These are phyloP conservation scores for Karstenula rhodostoma DNA, from an alignment of 2,329 filamentous ascomycete genomes.

Conservation along the genomic window DNA sequence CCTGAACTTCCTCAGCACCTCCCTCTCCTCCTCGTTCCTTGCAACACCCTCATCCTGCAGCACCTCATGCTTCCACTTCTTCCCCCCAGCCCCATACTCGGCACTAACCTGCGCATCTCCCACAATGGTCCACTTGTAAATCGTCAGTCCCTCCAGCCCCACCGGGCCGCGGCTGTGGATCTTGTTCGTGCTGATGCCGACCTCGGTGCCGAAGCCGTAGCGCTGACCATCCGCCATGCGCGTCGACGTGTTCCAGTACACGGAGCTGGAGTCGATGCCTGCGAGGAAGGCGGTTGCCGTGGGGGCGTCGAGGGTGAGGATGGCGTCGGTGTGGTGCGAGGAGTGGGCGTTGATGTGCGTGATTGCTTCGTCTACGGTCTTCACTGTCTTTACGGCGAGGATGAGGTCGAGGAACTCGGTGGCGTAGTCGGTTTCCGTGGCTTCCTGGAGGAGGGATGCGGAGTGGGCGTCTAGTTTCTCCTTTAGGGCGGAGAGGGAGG, in stretches of 20 bases:
- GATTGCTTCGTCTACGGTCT: conserved; percentile 72
- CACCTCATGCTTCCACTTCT: conserved; percentile 64
- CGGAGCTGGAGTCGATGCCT: conserved; percentile 85
- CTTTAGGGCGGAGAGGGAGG: conserved; percentile 70
- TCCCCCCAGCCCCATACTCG: conserved; percentile 70
- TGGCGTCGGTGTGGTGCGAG: conserved; percentile 92
- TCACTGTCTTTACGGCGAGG: conserved; percentile 82
- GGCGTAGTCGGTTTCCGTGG: conserved; percentile 75
- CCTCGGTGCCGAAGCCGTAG: conserved; percentile 97
- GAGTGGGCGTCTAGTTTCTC: conserved; percentile 54
- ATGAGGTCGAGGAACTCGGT: conserved; percentile 90
- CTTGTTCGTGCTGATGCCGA: conserved; percentile 98
- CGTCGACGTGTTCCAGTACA: conserved; percentile 97
- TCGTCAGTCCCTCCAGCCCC: conserved; percentile 91
- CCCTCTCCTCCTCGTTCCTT: conserved; percentile 43
- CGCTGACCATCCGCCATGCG: conserved; percentile 96
- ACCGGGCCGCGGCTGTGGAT: conserved; percentile 95
- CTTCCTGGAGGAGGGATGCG: conserved; percentile 65
- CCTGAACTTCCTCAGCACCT: conserved; percentile 44
- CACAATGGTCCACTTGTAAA: conserved; percentile 94
- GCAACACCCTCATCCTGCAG: conserved; percentile 48
- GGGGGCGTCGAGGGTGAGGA: conserved; percentile 74
- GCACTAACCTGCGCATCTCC: conserved; percentile 84
- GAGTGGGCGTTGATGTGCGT: conserved; percentile 90
- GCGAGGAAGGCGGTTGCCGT: conserved; percentile 84